These are phyloP conservation scores for Wickerhamomyces sydowiorum DNA, from an alignment of 805 yeast species.

Conservation along the genomic window DNA sequence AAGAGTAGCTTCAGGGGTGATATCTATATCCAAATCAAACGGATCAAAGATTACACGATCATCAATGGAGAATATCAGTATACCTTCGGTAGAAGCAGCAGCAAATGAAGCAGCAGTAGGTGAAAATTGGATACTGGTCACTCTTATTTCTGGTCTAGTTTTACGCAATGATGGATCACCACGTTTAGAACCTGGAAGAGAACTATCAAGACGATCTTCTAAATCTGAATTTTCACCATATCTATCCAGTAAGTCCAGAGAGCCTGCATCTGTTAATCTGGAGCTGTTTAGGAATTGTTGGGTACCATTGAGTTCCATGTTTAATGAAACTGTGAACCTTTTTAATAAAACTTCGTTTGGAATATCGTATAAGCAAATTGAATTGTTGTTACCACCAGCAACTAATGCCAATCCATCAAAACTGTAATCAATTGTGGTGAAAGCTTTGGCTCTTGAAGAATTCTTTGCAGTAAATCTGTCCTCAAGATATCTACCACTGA, in stretches of 20 bases:
- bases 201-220: conserved; percentile 70
- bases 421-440: conserved; percentile 76
- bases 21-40: conserved; percentile 86
- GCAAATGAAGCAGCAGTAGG: conserved; percentile 91
- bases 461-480: conserved; percentile 81
- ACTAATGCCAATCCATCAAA: conserved; percentile 84
- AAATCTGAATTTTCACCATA: conserved; percentile 82
- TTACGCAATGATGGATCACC: conserved; percentile 73
- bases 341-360: conserved; percentile 80
- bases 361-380: conserved; percentile 87
- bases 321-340: conserved; percentile 78
- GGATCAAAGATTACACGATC: conserved; percentile 81
- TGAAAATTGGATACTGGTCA: conserved; percentile 71
- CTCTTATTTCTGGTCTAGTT: conserved; percentile 77
- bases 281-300: conserved; percentile 70
- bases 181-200: conserved; percentile 83
- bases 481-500: conserved; percentile 74
- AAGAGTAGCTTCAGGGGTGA: conserved; percentile 74
- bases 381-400: conserved; percentile 92
- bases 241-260: conserved; percentile 73
- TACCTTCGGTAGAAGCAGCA: conserved; percentile 93
- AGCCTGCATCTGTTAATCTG: conserved; percentile 84
- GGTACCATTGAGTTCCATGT: conserved; percentile 91
- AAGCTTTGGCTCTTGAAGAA: conserved; percentile 78
- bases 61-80: conserved; percentile 76